These are phyloP conservation scores for Agapanthus africanus DNA, from an alignment of 106 monocot genomes.

Conservation along the genomic window DNA sequence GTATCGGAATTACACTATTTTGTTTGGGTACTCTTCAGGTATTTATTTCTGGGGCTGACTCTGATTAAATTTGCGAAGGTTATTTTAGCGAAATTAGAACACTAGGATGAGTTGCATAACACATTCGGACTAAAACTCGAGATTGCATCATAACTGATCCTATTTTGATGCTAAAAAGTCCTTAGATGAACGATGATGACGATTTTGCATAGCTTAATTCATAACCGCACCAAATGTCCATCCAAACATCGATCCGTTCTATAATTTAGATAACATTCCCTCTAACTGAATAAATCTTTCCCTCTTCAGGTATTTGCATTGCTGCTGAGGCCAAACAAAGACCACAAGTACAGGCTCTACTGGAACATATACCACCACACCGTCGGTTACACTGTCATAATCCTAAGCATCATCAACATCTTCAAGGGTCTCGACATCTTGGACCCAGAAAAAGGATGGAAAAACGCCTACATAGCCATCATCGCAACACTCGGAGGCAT, in stretches of 20 bases:
- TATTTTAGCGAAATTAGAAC: too few species aligned
- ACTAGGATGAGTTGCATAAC: too few species aligned
- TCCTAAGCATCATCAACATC: slow-evolving; percentile 67
- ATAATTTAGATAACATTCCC: too few species aligned
- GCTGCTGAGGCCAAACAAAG: slow-evolving; percentile 73
- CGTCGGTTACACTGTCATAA: slow-evolving; percentile 67
- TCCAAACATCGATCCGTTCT: too few species aligned
- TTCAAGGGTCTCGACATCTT: slow-evolving; percentile 84
- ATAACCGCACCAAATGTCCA: too few species aligned
- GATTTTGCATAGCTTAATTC: too few species aligned
- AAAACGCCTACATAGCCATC: slow-evolving; percentile 55
- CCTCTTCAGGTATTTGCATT: slow-evolving; percentile 80
- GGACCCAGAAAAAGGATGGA: slow-evolving; percentile 55
- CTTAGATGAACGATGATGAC: background rate
- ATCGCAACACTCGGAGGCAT: slow-evolving; percentile 42
- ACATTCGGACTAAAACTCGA: too few species aligned
- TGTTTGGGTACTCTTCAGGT: slow-evolving; percentile 91
- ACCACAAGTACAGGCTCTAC: slow-evolving; percentile 69
- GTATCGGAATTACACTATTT: slow-evolving; percentile 78
- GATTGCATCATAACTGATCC: too few species aligned
- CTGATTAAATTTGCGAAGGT: too few species aligned
- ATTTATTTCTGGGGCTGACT: too few species aligned
- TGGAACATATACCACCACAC: slow-evolving; percentile 86
- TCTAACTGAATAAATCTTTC: too few species aligned
- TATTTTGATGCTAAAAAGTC: too few species aligned